Percentiles rank a stretch among this genome's conserved stretches.
These are phyloP conservation scores for Ogataea chonburiensis DNA, from an alignment of 805 yeast genomes.

Conservation along the genomic window DNA sequence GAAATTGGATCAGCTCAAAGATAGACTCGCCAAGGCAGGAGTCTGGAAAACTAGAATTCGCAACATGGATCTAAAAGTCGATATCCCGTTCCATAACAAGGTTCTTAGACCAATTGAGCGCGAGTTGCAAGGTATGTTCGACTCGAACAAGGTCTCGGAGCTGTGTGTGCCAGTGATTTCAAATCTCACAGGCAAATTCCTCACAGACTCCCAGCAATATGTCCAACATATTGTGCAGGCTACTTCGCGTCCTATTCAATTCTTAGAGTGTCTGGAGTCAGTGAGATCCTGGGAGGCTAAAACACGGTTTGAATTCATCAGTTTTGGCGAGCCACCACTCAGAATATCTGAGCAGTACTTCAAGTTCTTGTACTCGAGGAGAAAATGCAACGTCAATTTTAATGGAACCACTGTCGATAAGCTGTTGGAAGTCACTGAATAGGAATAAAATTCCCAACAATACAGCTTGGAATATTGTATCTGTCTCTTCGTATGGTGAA, in stretches of 20 bases:
- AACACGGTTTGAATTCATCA: conserved; percentile 28
- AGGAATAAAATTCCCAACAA: conserved; percentile 93
- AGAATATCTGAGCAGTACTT: conserved; percentile 29
- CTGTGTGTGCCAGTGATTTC: conserved; percentile 31
- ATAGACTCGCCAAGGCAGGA: conserved; percentile 13
- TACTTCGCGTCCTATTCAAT: conserved; percentile 35
- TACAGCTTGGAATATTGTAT: conserved; percentile 93
- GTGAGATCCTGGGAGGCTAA: conserved; percentile 10
- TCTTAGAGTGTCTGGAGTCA: conserved; percentile 32
- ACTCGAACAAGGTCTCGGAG: not conserved
- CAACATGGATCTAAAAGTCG: conserved; percentile 30
- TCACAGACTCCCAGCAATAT: conserved; percentile 19
- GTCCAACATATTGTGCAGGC: conserved; percentile 30
- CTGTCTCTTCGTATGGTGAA: conserved; percentile 91
- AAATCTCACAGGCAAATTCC: conserved; percentile 30
- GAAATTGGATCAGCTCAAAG: conserved; percentile 17
- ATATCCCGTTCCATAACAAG: conserved; percentile 36
- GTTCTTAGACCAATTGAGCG: conserved; percentile 29
- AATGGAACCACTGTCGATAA: too few relatives aligned
- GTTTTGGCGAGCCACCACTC: conserved; percentile 32
- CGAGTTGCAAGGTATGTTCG: conserved; percentile 21
- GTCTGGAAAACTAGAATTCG: conserved; percentile 28
- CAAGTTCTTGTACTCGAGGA: too few relatives aligned
- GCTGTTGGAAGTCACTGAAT: conserved; percentile 35
- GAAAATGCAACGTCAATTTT: too few relatives aligned